Evolutionary conservation across 139 green algal species (phyloP), one percentile per base, ranked within the genome.

Genomic region (Coelastrella sp.): DNA sequence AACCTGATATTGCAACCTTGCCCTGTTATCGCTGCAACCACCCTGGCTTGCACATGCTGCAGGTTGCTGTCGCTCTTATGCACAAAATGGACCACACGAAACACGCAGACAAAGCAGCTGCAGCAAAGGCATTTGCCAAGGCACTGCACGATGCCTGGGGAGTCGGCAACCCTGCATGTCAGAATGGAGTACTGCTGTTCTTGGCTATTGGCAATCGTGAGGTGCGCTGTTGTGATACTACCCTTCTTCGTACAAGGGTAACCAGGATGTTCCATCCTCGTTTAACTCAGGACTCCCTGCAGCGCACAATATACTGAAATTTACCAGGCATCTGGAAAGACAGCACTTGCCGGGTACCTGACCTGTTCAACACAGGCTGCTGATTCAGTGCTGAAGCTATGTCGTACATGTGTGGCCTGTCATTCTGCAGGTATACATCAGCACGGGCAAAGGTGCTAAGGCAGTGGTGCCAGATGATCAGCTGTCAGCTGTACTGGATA

Each of bases 131-230:
- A 1, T 95, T 97, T 92, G 93, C 95, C 1, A 80, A 87, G 3
- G 22, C 76, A 0, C 78, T 97, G 88, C 92, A 95, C 61, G 90
- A 93, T 19, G n/a, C 17, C 3, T 97, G 95, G 95, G 95, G 94
- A 13, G 93, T 97, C 20, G 95, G 95, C 73, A 79, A 95, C 23
- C 82, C 80, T 3, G 86, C 73, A 16, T 97, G 95, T 92, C 32
- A 95, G 89, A 95, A 97, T 77, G 95, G 95, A 74, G 78, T 96
- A 56, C 66, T 97, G 16, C 56, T 97, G 58, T 88, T 97, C 5
- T 78, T 96, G 66, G 78, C 95, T 3, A 77, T 93, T 2, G 61
- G 91, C 3, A 89, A 96, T 76, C 82, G 94, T 0, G 89, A 96
- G 89, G 90, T 96, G 83, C 8, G 90, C 23, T 47, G 13, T 22